Conservation (phyloP, 768 basidiomycete species). For the Lactarius hengduanensis region DNA sequence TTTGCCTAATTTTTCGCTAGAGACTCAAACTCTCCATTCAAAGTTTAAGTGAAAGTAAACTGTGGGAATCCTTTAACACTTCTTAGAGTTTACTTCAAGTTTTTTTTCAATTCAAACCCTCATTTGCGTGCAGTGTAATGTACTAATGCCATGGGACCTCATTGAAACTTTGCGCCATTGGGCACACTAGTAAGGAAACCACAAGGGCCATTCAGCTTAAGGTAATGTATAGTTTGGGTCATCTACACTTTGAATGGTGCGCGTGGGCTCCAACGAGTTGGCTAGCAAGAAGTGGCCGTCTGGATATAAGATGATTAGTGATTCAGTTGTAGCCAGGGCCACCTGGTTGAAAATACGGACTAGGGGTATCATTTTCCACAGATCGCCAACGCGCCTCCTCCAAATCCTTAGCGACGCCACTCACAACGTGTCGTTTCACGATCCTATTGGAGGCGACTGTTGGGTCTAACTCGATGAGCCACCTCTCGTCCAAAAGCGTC, state of each 20-base stretch:
- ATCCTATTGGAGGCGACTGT: constrained; percentile 58
- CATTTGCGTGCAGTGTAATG: too few species aligned
- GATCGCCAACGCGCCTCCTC: constrained; percentile 69
- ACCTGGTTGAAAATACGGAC: constrained; percentile 41
- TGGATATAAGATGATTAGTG: constrained; percentile 25
- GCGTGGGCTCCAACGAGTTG: constrained; percentile 43
- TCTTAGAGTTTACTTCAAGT: too few species aligned
- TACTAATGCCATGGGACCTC: too few species aligned
- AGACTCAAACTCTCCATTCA: too few species aligned
- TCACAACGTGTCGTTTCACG: constrained; percentile 71
- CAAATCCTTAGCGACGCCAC: constrained; percentile 64
- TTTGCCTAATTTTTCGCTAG: too few species aligned
- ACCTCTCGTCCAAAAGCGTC: constrained; percentile 68
- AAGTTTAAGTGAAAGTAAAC: too few species aligned
- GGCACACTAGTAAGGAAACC: too few species aligned
- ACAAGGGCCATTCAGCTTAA: not conserved
- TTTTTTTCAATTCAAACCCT: too few species aligned
- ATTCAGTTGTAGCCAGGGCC: not conserved
- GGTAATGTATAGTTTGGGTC: constrained; percentile 36
- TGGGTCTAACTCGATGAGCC: constrained; percentile 64
- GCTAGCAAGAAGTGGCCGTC: constrained; percentile 45
- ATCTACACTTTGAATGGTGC: constrained; percentile 43
- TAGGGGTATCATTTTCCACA: constrained; percentile 75
- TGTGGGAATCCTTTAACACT: too few species aligned
- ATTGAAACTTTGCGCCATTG: too few species aligned